Conservation (phyloP, 441 rosid species). For the Erysimum pusillum region DNA sequence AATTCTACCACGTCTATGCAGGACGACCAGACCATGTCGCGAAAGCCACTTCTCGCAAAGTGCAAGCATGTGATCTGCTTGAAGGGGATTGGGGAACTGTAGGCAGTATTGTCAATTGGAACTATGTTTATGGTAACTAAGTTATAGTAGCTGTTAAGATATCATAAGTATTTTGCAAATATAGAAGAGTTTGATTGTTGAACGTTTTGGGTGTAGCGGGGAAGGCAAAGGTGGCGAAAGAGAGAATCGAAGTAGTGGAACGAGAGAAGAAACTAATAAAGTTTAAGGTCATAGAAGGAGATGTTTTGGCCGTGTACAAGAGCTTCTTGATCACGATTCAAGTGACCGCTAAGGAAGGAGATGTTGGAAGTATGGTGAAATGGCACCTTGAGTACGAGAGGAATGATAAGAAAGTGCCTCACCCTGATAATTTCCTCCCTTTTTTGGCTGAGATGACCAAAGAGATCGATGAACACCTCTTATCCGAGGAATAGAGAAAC, state of each 20-base stretch:
- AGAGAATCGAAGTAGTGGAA: conserved; percentile 7
- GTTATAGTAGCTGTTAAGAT: neutral
- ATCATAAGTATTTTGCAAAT: neutral
- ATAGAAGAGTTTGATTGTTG: neutral
- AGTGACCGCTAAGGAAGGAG: neutral
- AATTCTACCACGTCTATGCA: conserved; percentile 2
- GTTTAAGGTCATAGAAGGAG: conserved; percentile 9
- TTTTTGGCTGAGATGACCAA: conserved; percentile 13
- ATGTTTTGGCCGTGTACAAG: conserved; percentile 15
- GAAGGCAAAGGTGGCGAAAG: conserved; percentile 23
- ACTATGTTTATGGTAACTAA: conserved; percentile 11
- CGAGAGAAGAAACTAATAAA: conserved; percentile 13
- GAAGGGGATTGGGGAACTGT: neutral
- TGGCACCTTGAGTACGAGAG: conserved; percentile 12
- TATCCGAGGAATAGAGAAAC: neutral
- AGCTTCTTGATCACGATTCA: neutral
- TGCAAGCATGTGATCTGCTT: conserved; percentile 15
- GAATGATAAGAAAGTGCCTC: neutral
- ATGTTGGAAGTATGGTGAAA: conserved; percentile 18
- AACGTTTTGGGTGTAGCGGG: conserved; percentile 7
- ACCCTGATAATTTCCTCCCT: neutral
- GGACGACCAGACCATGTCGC: conserved; percentile 16
- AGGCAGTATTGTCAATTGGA: conserved; percentile 18
- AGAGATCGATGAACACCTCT: conserved; percentile 8
- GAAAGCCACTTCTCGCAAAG: neutral